phyloP scores from a whole-genome alignment of 352 stramenopile genomes.

The Phytophthora foliorum region DNA sequence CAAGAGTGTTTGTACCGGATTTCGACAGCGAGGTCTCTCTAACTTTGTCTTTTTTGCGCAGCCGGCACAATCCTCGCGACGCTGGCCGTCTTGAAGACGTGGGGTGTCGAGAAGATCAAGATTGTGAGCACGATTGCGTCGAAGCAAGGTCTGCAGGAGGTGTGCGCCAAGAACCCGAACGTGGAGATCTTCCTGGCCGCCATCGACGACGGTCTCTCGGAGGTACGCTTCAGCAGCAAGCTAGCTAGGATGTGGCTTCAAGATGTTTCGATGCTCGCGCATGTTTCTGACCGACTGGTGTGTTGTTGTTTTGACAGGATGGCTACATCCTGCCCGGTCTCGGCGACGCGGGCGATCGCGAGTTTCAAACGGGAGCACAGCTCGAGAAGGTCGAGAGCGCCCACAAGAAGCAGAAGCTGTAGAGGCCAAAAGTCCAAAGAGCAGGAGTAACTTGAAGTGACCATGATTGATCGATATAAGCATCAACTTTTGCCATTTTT shows the following conservation, averaged over 20 bases:
- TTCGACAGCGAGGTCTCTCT: not conserved
- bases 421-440: not conserved
- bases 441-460: slow-evolving; percentile 20
- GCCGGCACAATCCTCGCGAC: slow-evolving; percentile 95
- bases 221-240: slow-evolving; percentile 47
- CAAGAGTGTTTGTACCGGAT: not conserved
- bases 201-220: slow-evolving; percentile 80
- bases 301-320: slow-evolving; percentile 50
- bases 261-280: slow-evolving; percentile 19
- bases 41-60: slow-evolving; percentile 15
- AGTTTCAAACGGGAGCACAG: slow-evolving; percentile 83
- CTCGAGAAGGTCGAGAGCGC: slow-evolving; percentile 41
- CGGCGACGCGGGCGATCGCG: slow-evolving; percentile 83
- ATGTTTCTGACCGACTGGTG: slow-evolving; percentile 32
- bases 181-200: slow-evolving; percentile 84
- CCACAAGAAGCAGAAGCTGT: slow-evolving; percentile 75
- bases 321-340: slow-evolving; percentile 87
- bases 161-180: slow-evolving; percentile 79
- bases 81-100: slow-evolving; percentile 96
- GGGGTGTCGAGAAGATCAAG: slow-evolving; percentile 95
- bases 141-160: slow-evolving; percentile 90
- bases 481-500: not conserved
- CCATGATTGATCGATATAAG: not conserved
- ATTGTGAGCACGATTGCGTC: slow-evolving; percentile 95
- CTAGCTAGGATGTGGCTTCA: slow-evolving; percentile 36